A percentile compares a stretch with the other conserved stretches of the same genome.
These are phyloP conservation scores for Macaranga tanarius DNA, from an alignment of 441 rosid genomes.

Conservation along the genomic window DNA sequence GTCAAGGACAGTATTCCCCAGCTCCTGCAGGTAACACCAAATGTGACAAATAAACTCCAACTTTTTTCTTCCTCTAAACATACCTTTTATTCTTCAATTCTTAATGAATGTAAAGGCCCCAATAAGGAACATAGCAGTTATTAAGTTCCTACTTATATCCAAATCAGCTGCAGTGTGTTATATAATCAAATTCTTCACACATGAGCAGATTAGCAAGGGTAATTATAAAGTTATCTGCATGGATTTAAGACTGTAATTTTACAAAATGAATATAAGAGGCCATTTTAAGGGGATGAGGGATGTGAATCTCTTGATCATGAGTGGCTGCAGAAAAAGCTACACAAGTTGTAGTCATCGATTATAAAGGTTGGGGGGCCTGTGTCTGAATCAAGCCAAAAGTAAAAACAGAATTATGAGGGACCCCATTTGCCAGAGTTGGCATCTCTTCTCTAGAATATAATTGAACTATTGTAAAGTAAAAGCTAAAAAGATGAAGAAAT, in stretches of 20 bases:
- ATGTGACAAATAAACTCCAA: slow-evolving; percentile 3
- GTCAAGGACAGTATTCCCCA: slow-evolving; percentile 90
- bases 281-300: background rate
- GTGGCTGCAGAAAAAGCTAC: slow-evolving; percentile 1
- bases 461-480: slow-evolving; percentile 23
- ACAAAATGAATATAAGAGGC: background rate
- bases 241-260: too few relatives aligned
- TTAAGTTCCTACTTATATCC: background rate
- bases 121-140: background rate
- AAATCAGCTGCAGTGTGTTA: background rate
- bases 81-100: background rate
- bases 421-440: slow-evolving; percentile 13
- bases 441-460: slow-evolving; percentile 19
- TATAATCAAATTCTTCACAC: background rate
- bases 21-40: slow-evolving; percentile 51
- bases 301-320: background rate
- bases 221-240: background rate
- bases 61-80: slow-evolving; percentile 7
- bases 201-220: background rate
- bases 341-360: slow-evolving; percentile 14
- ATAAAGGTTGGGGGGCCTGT: background rate
- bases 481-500: slow-evolving; percentile 22
- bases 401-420: slow-evolving; percentile 23
- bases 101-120: background rate
- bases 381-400: slow-evolving; percentile 21